Evolutionary conservation across 768 basidiomycete species (phyloP).

Genomic region (Pleurotus pulmonarius): DNA sequence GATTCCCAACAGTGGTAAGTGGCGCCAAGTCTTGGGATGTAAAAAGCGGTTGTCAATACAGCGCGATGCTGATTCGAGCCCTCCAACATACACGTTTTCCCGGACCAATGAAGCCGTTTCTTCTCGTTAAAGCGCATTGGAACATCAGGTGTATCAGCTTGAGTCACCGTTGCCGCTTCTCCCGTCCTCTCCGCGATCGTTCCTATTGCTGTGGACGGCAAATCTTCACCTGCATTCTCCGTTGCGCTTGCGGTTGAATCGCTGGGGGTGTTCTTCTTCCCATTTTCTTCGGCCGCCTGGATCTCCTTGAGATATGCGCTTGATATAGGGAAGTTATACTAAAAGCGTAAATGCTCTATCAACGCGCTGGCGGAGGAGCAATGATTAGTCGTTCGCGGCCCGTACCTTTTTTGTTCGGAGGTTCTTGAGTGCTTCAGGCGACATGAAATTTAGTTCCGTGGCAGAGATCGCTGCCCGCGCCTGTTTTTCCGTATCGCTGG

Average conservation of each 20-base stretch:
- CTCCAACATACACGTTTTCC: slow-evolving; percentile 69
- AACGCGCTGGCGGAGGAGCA: no score
- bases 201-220: slow-evolving; percentile 9
- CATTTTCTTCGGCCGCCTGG: slow-evolving; percentile 30
- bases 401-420: slow-evolving; percentile 69
- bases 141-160: slow-evolving; percentile 64
- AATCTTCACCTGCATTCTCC: slow-evolving; percentile 1
- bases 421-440: slow-evolving; percentile 51
- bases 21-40: slow-evolving; percentile 44
- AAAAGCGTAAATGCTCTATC: background rate
- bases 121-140: slow-evolving; percentile 76
- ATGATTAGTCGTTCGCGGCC: background rate
- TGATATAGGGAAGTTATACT: slow-evolving; percentile 68
- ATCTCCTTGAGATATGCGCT: slow-evolving; percentile 58
- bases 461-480: slow-evolving; percentile 39
- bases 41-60: background rate
- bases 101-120: slow-evolving; percentile 80
- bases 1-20: slow-evolving; percentile 91
- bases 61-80: no score
- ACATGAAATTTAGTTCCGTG: slow-evolving; percentile 69
- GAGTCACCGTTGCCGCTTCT: slow-evolving; percentile 23
- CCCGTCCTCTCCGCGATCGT: slow-evolving; percentile 32
- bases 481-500: slow-evolving; percentile 58
- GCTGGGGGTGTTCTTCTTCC: slow-evolving; percentile 19
- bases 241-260: slow-evolving; percentile 17